A percentile compares a stretch with the other conserved stretches of the same genome.
Conservation (phyloP, 176 grass and related monocot genomes). For the Bonia amplexicaulis region DNA sequence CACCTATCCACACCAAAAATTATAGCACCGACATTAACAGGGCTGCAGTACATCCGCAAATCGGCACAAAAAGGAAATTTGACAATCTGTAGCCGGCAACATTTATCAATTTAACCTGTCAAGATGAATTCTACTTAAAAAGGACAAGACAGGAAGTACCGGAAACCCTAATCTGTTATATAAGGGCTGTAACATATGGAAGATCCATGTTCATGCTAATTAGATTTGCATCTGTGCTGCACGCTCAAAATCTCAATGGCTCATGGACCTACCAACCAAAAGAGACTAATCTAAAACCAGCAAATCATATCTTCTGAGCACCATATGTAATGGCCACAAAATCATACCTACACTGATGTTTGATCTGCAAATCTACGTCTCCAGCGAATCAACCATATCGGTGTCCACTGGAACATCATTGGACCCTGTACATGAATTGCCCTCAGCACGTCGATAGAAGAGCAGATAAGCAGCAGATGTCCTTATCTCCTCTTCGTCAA, state of each 20-base stretch:
- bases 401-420: constrained; percentile 24
- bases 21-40: background rate
- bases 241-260: background rate
- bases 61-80: background rate
- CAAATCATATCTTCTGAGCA: constrained; percentile 1
- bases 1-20: background rate
- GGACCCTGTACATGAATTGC: constrained; percentile 29
- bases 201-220: background rate
- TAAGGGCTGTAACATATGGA: background rate
- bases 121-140: background rate
- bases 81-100: background rate
- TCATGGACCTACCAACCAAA: background rate
- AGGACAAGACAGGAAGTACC: background rate
- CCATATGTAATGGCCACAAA: constrained; percentile 6
- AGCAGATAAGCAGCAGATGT: constrained; percentile 86
- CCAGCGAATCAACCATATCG: constrained; percentile 44
- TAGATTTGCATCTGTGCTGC: background rate
- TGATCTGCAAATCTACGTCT: constrained; percentile 19
- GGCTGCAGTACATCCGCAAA: background rate
- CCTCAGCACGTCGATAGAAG: constrained; percentile 63
- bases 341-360: background rate
- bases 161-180: background rate
- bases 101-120: background rate
- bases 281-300: background rate
- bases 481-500: constrained; percentile 71